Base-by-base conservation (phyloP, 129 eudicot genomes). In the Flaveria linearis region DNA sequence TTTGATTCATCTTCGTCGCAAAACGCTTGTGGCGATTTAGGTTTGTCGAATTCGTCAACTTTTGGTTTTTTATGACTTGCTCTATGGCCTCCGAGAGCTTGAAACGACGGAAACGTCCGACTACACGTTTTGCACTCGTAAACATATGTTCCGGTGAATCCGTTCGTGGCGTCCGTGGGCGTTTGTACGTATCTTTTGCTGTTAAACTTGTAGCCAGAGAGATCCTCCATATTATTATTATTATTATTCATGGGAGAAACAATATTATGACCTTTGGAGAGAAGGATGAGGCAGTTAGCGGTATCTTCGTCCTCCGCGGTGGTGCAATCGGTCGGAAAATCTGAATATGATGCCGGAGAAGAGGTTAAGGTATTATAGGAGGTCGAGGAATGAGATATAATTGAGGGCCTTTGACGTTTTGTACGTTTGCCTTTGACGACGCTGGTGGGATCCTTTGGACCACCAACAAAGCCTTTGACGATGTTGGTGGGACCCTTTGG, bases 11-110 rank as follows among this genome's bases (percentile, higher is more conserved):
- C 92, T 1, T 85, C 96, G 18, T 84, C 84, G 15, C 82, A 83
- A 1, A 51, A 30, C 4, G 56, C 58, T 16, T 51, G 46, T 33
- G 65, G 16, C 28, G 67, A 60, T 76, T 57, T 76, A 55, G 62
- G 42, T 47, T 49, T 68, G 7, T 58, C 77, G 5, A 36, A 18
- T 25, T 71, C 76, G 47, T 77, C 76, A 50, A 30, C 75, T 67
- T 80, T 88, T 17, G 91, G 96, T 84, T 93, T 93, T 42, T 78
- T 86, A 57, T 93, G 98, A 83, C 98, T 90, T 8, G 98, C 93
- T 20, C 97, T 72, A 74, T 93, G 98, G 11, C 98, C 97, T 0
- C 98, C 98, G 12, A 93, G 91, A 2, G 98, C 98, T 73, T 90
- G 98, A 70, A 93, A 93, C 0, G 97, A 90, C 3, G 98, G 56